Conservation (phyloP, 345 rosid genomes). For the Cardamine occulta region DNA sequence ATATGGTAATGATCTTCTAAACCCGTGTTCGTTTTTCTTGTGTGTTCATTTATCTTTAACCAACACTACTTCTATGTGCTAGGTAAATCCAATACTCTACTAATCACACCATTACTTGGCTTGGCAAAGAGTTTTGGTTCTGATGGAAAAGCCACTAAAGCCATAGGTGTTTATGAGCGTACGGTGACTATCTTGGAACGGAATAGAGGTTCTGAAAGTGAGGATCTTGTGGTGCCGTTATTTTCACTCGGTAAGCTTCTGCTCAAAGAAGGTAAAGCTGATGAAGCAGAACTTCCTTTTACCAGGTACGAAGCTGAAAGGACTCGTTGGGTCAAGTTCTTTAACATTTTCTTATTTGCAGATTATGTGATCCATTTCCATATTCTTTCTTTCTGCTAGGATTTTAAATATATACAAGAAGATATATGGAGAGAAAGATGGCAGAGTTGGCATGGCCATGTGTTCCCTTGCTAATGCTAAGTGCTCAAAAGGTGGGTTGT, state of each 20-base stretch:
- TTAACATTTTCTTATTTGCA: conserved; percentile 1
- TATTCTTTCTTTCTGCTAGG: conserved; percentile 42
- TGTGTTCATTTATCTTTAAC: conserved; percentile 4
- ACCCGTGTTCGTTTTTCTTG: neutral
- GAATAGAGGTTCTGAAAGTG: conserved; percentile 69
- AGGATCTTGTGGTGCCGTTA: conserved; percentile 73
- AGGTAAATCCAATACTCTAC: conserved; percentile 63
- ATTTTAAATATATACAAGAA: conserved; percentile 66
- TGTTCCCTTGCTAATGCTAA: conserved; percentile 79
- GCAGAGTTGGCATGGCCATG: conserved; percentile 82
- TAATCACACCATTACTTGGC: conserved; percentile 76
- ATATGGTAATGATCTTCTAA: conserved; percentile 53
- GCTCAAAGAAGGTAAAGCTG: conserved; percentile 68
- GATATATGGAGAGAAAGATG: conserved; percentile 69
- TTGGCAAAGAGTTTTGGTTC: conserved; percentile 76
- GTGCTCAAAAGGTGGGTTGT: conserved; percentile 68
- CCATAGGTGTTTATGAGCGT: conserved; percentile 57
- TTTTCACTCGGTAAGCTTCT: conserved; percentile 75
- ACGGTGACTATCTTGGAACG: conserved; percentile 63
- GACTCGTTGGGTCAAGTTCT: conserved; percentile 13
- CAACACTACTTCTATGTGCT: conserved; percentile 1
- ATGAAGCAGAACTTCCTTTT: conserved; percentile 65
- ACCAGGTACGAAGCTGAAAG: conserved; percentile 50
- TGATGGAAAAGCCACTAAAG: conserved; percentile 61
- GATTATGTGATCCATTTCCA: conserved; percentile 11